These are phyloP conservation scores for Hirsutella minnesotensis DNA, from an alignment of 2,329 filamentous ascomycete genomes.

Conservation along the genomic window DNA sequence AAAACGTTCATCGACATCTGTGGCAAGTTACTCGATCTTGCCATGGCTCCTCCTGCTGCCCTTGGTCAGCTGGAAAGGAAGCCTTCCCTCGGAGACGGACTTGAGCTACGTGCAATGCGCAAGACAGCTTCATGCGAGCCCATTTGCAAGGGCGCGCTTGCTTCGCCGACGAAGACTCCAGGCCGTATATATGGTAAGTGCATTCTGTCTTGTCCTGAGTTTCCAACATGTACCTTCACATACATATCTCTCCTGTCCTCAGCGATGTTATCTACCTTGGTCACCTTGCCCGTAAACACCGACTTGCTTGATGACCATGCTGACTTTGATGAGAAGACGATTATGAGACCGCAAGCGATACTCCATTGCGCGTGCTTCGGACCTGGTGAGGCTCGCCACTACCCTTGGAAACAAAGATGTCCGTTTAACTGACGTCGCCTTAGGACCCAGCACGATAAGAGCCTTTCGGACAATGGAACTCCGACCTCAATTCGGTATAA, in stretches of 20 bases:
- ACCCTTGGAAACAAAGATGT: too few relatives aligned
- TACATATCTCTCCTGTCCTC: too few relatives aligned
- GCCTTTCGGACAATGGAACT: slow-evolving; percentile 5
- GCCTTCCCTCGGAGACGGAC: background rate
- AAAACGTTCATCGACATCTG: too few relatives aligned
- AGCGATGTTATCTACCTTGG: too few relatives aligned
- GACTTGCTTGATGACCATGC: too few relatives aligned
- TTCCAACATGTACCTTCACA: background rate
- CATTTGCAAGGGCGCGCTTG: slow-evolving; percentile 2
- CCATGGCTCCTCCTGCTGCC: background rate
- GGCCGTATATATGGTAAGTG: slow-evolving; percentile 2
- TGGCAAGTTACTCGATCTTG: too few relatives aligned
- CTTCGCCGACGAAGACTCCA: slow-evolving; percentile 2
- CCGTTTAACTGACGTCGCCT: background rate
- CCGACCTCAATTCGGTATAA: slow-evolving; percentile 4
- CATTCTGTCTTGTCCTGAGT: background rate
- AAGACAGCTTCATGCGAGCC: slow-evolving; percentile 8
- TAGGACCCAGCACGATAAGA: slow-evolving; percentile 4
- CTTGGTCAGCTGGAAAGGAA: background rate
- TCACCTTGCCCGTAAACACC: too few relatives aligned
- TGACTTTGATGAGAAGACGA: background rate
- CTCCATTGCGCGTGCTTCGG: background rate
- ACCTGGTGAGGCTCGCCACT: background rate
- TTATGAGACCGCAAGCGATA: background rate
- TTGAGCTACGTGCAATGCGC: slow-evolving; percentile 4